These are phyloP conservation scores for Mycena belliarum DNA, from an alignment of 768 basidiomycete genomes.

Conservation along the genomic window DNA sequence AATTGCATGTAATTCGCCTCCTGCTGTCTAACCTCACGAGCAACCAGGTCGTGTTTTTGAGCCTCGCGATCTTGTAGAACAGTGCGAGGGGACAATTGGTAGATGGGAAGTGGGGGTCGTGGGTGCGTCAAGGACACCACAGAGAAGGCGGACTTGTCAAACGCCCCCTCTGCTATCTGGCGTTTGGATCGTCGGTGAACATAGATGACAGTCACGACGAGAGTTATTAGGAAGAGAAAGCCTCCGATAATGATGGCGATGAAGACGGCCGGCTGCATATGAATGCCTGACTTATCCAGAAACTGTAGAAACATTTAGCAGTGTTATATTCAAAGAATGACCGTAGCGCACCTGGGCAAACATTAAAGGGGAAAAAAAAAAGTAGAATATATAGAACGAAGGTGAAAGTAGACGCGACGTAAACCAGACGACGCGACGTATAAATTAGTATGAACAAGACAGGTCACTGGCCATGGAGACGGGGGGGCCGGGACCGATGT, in stretches of 20 bases:
- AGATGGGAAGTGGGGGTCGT: conserved; percentile 11
- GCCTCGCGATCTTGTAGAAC: conserved; percentile 11
- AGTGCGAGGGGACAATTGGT: conserved; percentile 1
- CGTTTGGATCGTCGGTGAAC: conserved; percentile 18
- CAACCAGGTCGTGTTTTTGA: conserved; percentile 15
- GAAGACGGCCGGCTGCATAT: conserved; percentile 11
- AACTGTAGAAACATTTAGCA: conserved; percentile 3
- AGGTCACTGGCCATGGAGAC: conserved; percentile 5
- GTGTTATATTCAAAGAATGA: background rate
- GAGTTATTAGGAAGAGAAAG: conserved; percentile 7
- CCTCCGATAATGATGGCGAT: conserved; percentile 16
- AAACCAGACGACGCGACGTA: background rate
- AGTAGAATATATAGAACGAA: conserved; percentile 1
- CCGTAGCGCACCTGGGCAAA: conserved; percentile 17
- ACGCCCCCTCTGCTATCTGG: conserved; percentile 11
- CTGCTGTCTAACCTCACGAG: conserved; percentile 17
- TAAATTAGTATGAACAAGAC: conserved; percentile 10
- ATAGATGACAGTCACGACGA: conserved; percentile 7
- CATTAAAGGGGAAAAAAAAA: background rate
- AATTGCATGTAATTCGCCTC: conserved; percentile 19
- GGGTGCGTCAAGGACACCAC: conserved; percentile 9
- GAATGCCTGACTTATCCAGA: conserved; percentile 13
- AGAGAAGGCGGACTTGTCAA: conserved; percentile 16
- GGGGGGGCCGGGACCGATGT: background rate
- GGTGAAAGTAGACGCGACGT: conserved; percentile 11